phyloP scores from a whole-genome alignment of 345 rosid species.

The Sisymbrium irio region DNA sequence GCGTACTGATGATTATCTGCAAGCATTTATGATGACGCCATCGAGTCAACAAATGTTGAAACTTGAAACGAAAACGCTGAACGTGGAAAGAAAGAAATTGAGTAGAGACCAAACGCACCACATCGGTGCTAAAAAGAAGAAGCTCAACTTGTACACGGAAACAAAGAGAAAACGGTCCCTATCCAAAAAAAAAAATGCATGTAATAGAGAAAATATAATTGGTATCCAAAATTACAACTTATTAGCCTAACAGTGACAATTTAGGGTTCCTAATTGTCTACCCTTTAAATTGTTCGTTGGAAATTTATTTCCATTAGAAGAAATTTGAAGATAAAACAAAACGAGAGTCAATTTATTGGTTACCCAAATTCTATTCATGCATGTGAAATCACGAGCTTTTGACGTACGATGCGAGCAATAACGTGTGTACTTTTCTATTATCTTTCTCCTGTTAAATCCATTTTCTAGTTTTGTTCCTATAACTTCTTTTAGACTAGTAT shows the following conservation, averaged over 20 bases:
- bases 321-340: slow-evolving; percentile 7
- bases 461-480: not conserved
- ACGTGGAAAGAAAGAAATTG: not conserved
- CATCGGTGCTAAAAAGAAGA: not conserved
- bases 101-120: not conserved
- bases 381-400: slow-evolving; percentile 3
- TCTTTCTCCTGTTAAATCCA: not conserved
- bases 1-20: no score
- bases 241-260: slow-evolving; percentile 31
- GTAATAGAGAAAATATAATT: slow-evolving; percentile 5
- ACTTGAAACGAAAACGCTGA: not conserved
- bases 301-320: not conserved
- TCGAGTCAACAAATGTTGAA: not conserved
- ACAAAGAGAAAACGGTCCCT: not conserved
- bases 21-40: not conserved
- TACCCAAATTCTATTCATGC: slow-evolving; percentile 7
- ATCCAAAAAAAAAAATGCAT: not conserved
- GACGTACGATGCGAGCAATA: not conserved
- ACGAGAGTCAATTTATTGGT: slow-evolving; percentile 29
- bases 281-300: not conserved
- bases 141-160: slow-evolving; percentile 38
- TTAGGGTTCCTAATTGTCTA: slow-evolving; percentile 30
- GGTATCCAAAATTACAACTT: not conserved
- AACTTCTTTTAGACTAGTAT: no score
- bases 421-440: not conserved